A percentile compares a stretch with the other conserved stretches of the same genome.
Conservation (phyloP, 2,329 filamentous ascomycete species). For the Parafenestella ontariensis region DNA sequence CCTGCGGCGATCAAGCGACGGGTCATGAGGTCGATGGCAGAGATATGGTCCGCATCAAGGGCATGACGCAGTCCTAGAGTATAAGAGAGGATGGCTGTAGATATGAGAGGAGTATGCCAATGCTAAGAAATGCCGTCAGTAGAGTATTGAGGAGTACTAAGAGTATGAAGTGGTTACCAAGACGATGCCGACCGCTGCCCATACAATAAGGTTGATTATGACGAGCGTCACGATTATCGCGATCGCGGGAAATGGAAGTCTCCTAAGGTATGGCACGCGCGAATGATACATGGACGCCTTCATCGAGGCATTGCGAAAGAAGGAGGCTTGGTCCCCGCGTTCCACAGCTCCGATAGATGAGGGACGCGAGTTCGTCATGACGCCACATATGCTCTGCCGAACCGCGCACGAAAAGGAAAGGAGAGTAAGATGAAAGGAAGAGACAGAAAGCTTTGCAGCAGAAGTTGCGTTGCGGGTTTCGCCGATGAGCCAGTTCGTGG, state of each 20-base stretch:
- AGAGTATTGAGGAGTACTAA: not conserved
- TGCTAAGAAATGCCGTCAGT: conserved; percentile 25
- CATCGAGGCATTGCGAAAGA: conserved; percentile 30
- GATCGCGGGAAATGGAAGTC: conserved; percentile 63
- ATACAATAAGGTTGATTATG: conserved; percentile 63
- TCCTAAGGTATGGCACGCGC: conserved; percentile 62
- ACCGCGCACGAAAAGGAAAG: not conserved
- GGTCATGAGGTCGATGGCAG: conserved; percentile 94
- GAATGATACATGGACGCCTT: conserved; percentile 58
- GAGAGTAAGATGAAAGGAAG: not conserved
- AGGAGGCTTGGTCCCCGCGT: conserved; percentile 24
- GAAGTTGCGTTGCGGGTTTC: not conserved
- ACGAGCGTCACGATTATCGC: conserved; percentile 64
- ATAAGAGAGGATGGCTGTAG: conserved; percentile 84
- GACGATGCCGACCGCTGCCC: conserved; percentile 65
- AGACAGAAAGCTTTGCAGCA: not conserved
- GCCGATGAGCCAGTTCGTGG: conserved; percentile 13
- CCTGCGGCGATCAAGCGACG: conserved; percentile 84
- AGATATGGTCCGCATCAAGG: conserved; percentile 95
- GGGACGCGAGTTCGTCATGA: conserved; percentile 21
- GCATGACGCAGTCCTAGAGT: conserved; percentile 90
- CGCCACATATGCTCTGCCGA: not conserved
- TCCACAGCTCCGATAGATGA: conserved; percentile 14
- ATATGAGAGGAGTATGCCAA: conserved; percentile 66
- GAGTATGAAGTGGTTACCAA: conserved; percentile 52